phyloP scores from a whole-genome alignment of 2,329 filamentous ascomycete genomes.

The Teratosphaeria zuluensis region DNA sequence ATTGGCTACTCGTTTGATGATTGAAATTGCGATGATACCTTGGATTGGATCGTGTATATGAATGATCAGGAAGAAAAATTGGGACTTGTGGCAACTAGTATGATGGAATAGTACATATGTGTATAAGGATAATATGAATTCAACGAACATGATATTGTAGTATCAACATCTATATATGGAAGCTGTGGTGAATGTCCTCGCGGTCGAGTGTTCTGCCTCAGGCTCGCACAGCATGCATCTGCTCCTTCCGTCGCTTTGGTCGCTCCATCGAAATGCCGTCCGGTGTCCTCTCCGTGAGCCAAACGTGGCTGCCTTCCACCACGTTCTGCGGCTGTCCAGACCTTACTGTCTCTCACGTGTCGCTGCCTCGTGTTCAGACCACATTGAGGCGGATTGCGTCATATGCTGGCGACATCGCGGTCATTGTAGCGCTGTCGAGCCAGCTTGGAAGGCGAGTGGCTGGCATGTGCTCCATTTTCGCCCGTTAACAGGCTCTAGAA shows the following conservation, averaged over 20 bases:
- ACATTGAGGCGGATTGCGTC: not conserved
- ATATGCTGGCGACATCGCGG: not conserved
- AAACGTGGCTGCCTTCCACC: too few relatives aligned
- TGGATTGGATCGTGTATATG: not conserved
- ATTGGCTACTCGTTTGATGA: not conserved
- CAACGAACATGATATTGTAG: not conserved
- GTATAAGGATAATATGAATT: not conserved
- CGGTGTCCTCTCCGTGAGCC: too few relatives aligned
- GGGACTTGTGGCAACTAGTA: not conserved
- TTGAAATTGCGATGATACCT: not conserved
- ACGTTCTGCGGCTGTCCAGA: not conserved
- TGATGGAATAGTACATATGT: not conserved
- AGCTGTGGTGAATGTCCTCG: not conserved
- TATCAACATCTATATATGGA: not conserved
- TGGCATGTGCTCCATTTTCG: not conserved
- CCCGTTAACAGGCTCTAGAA: not conserved
- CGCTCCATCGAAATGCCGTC: too few relatives aligned
- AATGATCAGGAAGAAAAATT: not conserved
- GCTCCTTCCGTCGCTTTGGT: too few relatives aligned
- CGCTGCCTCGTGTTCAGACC: not conserved
- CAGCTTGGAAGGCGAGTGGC: not conserved
- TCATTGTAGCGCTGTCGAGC: not conserved
- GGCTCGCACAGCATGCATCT: too few relatives aligned
- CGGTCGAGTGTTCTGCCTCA: too few relatives aligned
- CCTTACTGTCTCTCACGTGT: too few relatives aligned